These are phyloP conservation scores for Syzygium syzygioides DNA, from an alignment of 441 rosid genomes.

Conservation along the genomic window DNA sequence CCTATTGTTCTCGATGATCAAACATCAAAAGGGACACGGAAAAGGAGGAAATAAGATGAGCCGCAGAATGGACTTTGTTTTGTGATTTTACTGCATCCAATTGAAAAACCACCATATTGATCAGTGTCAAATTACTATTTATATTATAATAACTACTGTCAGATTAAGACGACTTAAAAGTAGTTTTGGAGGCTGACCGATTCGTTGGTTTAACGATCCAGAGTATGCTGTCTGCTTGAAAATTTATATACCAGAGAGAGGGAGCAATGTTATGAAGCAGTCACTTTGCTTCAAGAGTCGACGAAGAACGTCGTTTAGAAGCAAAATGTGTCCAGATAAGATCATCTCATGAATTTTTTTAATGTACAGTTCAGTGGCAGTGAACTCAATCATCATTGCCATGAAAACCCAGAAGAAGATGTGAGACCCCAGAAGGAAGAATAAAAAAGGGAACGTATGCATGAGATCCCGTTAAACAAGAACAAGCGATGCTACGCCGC, in stretches of 20 bases:
- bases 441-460: neutral
- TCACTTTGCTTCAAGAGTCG: neutral
- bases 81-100: neutral
- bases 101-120: neutral
- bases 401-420: neutral
- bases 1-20: neutral
- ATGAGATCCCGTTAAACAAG: neutral
- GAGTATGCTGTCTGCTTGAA: neutral
- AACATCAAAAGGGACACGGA: neutral
- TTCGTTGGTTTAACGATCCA: neutral
- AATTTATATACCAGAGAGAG: neutral
- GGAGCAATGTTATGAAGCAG: neutral
- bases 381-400: neutral
- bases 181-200: neutral
- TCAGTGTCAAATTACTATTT: neutral
- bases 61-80: neutral
- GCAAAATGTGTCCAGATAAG: neutral
- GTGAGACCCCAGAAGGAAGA: neutral
- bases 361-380: neutral
- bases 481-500: neutral
- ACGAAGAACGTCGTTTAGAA: neutral
- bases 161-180: neutral
- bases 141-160: neutral
- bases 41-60: neutral
- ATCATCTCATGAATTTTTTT: neutral